Evolutionary conservation across 2,329 filamentous ascomycete genomes (phyloP), one percentile per base, ranked within the genome.

Genomic region (Fusarium citri): DNA sequence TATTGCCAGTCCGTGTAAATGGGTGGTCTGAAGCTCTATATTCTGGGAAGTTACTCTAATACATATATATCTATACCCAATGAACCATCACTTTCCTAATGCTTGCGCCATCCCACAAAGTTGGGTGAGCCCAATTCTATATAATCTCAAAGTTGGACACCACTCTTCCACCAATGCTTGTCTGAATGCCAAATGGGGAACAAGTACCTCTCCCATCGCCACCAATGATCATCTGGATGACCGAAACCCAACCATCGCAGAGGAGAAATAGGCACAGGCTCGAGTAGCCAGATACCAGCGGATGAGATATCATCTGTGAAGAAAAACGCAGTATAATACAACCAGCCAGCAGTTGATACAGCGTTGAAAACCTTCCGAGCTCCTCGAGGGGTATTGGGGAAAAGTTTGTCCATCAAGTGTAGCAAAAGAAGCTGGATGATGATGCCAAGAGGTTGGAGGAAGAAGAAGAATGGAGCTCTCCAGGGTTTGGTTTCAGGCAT

Each of bases 221-320:
- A 92, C 84, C 88, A 90, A 2, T 84, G 80, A 73, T 92, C 89
- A 1, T 86, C 87, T 20, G 83, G 79, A 2, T 82, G 81, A 0
- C 91, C 92, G 34, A 91, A 82, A 0, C 92, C 91, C 18, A 94
- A 34, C 3, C 85, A 87, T 26, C 93, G 84, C n/a, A 94, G 76
- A 1, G 86, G 76, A 56, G 93, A 97, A 11, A 95, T 69, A 0
- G 94, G 93, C n/a, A 97, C 80, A 0, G 94, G 93, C 78, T 98
- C 94, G 66, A 89, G 89, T 16, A 97, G 79, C 92, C 92, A 97
- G 1, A 97, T 75, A 0, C 93, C 94, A 1, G 89, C 87, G 14
- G 86, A 84, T 0, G 90, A 86, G 76, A 97, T 89, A 74, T 98
- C 94, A 76, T 97, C 89, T 14, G 89, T 83, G n/a, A 97, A 84